Base-by-base conservation (phyloP, 2,329 filamentous ascomycete species). In the Aureobasidium sp. region DNA sequence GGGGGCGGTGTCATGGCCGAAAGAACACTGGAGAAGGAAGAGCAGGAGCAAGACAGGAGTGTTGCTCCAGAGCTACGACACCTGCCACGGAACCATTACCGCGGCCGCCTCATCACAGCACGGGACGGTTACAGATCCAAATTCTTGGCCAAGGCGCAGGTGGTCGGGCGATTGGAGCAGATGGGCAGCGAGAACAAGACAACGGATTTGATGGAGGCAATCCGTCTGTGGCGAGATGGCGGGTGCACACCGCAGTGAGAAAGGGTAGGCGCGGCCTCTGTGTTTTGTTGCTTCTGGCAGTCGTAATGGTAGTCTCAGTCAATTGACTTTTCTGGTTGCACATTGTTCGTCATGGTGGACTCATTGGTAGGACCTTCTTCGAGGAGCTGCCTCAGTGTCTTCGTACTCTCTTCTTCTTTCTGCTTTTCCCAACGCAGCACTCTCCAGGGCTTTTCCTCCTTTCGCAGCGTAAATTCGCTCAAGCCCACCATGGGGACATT, bases 401-500 rank as follows among this genome's bases (percentile, higher is more conserved):
- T 73, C 69, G 72, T 68, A 55, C 41, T 57, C 26, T 67, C 65
- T 1, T 73, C 70, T 44, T 73, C 70, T 44, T 67, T 67, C 12
- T 67, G 50, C 20, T 57, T 70, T 62, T 77, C 65, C 41, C 65
- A 64, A 29, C 66, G 63, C 39, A 70, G 52, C 13, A 69, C 37
- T 36, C 66, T 66, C 69, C 70, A 72, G 20, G 72, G 75, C 62
- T 73, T 75, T 32, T 71, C 71, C 63, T 70, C 70, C 44, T 72
- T 67, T 64, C 72, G 72, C 61, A 70, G 70, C 51, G 71, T 68
- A 34, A 78, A 69, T 64, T 77, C 75, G 61, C 75, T 77, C 61
- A 79, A 63, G 0, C 77, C 78, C 3, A 63, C 47, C 57, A 72
- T 67, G 27, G 78, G 78, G 34, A 79, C 77, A 6, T 66, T 64